Evolutionary conservation across 139 green algal species (phyloP).

Genomic region (Micromonas pusilla): DNA sequence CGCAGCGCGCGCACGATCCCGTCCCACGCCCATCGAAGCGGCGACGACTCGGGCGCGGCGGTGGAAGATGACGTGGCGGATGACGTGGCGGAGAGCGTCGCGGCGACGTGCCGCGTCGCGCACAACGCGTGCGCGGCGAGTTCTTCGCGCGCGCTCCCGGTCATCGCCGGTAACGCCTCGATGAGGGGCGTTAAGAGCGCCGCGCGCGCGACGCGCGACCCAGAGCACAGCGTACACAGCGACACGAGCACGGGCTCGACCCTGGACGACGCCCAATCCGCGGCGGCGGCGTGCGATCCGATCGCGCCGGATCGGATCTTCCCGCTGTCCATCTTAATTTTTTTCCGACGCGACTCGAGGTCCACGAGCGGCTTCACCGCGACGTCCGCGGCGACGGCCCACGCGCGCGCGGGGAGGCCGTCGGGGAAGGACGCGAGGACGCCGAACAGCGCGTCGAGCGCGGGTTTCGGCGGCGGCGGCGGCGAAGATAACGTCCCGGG

Average conservation of each 20-base stretch:
- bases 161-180: not conserved
- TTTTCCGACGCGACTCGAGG: no score
- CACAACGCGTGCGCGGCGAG: not conserved
- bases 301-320: no score
- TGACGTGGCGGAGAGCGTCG: not conserved
- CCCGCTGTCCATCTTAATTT: not conserved
- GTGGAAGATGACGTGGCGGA: no score
- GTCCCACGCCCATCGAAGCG: not conserved
- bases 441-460: not conserved
- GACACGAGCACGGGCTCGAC: no score
- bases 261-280: no score
- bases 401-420: not conserved
- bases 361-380: not conserved
- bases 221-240: no score
- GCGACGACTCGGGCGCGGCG: no score
- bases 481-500: no score
- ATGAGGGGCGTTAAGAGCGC: not conserved
- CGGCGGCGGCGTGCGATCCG: no score
- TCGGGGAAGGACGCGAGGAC: not conserved
- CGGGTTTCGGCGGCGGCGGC: not conserved
- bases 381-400: not conserved
- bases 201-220: no score
- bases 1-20: not conserved
- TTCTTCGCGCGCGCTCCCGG: not conserved
- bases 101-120: not conserved